A percentile compares a stretch with the other conserved stretches of the same genome.
These are phyloP conservation scores for Teratosphaeria gauchensis DNA, from an alignment of 2,329 filamentous ascomycete species.

Conservation along the genomic window DNA sequence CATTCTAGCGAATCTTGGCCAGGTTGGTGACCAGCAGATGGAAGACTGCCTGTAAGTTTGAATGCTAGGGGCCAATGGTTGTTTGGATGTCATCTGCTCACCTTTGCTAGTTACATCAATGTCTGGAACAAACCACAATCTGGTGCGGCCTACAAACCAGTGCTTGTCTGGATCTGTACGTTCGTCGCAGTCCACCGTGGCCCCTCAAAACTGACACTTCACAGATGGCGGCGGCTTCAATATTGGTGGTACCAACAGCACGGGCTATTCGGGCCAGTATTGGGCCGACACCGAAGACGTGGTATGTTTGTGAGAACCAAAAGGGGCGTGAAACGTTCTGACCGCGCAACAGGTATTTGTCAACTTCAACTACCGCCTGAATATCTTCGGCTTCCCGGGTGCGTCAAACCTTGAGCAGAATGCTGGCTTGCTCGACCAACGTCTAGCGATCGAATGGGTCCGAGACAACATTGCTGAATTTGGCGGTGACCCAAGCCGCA, in stretches of 20 bases:
- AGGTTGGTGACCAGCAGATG: not conserved
- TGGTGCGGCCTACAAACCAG: not conserved
- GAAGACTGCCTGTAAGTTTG: slow-evolving; percentile 1
- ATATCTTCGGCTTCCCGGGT: slow-evolving; percentile 59
- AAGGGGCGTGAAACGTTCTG: not conserved
- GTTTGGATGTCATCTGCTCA: not conserved
- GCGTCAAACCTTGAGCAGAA: slow-evolving; percentile 44
- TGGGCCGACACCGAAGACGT: not conserved
- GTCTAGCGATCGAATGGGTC: slow-evolving; percentile 36
- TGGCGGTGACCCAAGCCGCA: slow-evolving; percentile 44
- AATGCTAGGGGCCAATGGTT: not conserved
- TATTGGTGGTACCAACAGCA: slow-evolving; percentile 16
- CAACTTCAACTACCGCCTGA: slow-evolving; percentile 55
- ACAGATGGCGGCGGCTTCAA: slow-evolving; percentile 41
- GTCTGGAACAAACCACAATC: not conserved
- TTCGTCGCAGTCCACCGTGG: not conserved
- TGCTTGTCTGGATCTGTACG: not conserved
- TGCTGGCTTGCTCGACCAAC: slow-evolving; percentile 33
- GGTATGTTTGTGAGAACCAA: not conserved
- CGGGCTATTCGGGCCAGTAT: slow-evolving; percentile 19
- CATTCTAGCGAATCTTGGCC: not conserved
- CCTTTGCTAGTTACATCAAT: not conserved
- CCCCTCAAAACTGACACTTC: not conserved
- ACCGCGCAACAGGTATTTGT: slow-evolving; percentile 23
- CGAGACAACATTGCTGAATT: slow-evolving; percentile 48